Evolutionary conservation across 2,329 filamentous ascomycete species (phyloP).

Genomic region (Thelonectria olida): DNA sequence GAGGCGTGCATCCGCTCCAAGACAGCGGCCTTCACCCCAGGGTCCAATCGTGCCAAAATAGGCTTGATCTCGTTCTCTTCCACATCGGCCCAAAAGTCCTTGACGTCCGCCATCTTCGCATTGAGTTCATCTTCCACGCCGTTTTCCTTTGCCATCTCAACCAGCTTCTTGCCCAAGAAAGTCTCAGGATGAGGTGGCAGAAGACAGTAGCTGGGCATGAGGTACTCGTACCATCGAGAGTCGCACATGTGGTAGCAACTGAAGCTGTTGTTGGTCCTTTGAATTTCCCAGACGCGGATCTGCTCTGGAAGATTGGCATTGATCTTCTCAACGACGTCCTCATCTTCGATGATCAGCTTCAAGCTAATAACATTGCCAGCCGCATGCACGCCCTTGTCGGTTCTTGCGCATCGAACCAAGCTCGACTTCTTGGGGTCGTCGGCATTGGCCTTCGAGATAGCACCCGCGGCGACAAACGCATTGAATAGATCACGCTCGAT

Average conservation of each 20-base stretch:
- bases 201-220: constrained; percentile 93
- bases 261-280: constrained; percentile 89
- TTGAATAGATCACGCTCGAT: constrained; percentile 96
- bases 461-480: constrained; percentile 89
- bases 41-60: constrained; percentile 69
- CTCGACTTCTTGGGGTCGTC: constrained; percentile 97
- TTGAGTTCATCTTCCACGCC: constrained; percentile 75
- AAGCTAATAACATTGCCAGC: constrained; percentile 94
- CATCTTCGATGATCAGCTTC: constrained; percentile 95
- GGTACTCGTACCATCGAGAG: constrained; percentile 95
- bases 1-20: constrained; percentile 66
- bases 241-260: constrained; percentile 96
- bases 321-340: constrained; percentile 88
- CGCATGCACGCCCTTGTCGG: constrained; percentile 97
- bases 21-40: constrained; percentile 70
- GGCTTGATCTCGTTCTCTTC: constrained; percentile 85
- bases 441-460: constrained; percentile 96
- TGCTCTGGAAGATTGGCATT: constrained; percentile 85
- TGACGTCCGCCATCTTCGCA: constrained; percentile 78
- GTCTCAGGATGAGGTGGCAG: constrained; percentile 91
- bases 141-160: constrained; percentile 78
- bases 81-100: constrained; percentile 82
- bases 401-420: constrained; percentile 91
- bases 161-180: constrained; percentile 83
- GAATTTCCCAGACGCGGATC: constrained; percentile 94